Conservation (phyloP, 1,284 basidiomycete genomes). For the Abortiporus biennis region DNA sequence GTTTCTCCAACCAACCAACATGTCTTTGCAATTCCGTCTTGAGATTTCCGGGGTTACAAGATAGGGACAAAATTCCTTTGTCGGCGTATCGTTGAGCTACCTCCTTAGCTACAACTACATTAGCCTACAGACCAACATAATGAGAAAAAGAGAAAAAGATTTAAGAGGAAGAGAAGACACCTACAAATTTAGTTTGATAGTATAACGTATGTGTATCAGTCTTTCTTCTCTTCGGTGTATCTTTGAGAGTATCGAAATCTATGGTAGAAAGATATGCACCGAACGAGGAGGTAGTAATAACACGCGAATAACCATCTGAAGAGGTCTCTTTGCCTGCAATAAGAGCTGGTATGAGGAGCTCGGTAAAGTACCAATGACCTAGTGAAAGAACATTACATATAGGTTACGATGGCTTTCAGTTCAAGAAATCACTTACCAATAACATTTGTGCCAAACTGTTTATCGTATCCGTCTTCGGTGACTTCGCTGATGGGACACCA, state of each 20-base stretch:
- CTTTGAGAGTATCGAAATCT: slow-evolving; percentile 24
- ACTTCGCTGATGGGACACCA: slow-evolving; percentile 25
- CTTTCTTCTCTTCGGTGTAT: slow-evolving; percentile 22
- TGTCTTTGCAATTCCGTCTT: slow-evolving; percentile 13
- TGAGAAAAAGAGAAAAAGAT: not conserved
- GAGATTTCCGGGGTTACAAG: slow-evolving; percentile 30
- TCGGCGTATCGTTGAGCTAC: slow-evolving; percentile 21
- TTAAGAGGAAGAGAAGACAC: slow-evolving; percentile 3
- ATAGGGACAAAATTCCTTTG: slow-evolving; percentile 29
- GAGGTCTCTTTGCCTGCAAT: slow-evolving; percentile 23
- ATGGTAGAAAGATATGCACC: slow-evolving; percentile 23
- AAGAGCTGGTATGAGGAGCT: slow-evolving; percentile 36
- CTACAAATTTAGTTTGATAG: slow-evolving; percentile 37
- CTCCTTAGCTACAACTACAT: slow-evolving; percentile 32
- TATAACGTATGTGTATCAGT: slow-evolving; percentile 27
- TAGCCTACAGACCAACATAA: slow-evolving; percentile 25
- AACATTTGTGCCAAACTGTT: slow-evolving; percentile 47
- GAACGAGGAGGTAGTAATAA: slow-evolving; percentile 35
- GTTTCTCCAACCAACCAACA: slow-evolving; percentile 2
- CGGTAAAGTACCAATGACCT: slow-evolving; percentile 37
- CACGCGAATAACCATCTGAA: slow-evolving; percentile 30
- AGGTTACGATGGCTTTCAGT: no score
- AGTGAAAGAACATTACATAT: no score
- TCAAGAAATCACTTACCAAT: slow-evolving; percentile 23
- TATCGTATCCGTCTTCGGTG: slow-evolving; percentile 42